phyloP scores from a whole-genome alignment of 495 filamentous ascomycete species.

The Stereocaulon alpinum region DNA sequence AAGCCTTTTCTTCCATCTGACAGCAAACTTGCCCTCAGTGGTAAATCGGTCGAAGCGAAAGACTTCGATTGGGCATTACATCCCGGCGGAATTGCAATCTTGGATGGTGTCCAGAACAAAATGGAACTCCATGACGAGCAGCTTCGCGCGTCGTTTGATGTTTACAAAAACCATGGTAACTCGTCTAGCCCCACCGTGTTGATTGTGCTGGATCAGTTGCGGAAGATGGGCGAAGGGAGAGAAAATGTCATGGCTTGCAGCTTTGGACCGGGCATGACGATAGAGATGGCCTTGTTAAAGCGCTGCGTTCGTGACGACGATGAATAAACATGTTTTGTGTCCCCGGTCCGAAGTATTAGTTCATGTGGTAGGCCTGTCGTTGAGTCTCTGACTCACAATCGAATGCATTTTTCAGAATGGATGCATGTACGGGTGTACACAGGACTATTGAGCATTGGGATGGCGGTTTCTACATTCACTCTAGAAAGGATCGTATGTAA shows the following conservation, averaged over 20 bases:
- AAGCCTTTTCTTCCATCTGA: background rate
- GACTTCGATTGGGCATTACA: conserved; percentile 10
- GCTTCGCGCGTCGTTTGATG: conserved; percentile 4
- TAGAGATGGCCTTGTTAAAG: conserved; percentile 10
- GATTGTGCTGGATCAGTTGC: conserved; percentile 3
- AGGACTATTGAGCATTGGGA: no score
- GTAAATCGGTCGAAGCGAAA: background rate
- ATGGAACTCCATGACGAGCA: conserved; percentile 2
- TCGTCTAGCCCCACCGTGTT: conserved; percentile 8
- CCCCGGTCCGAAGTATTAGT: no score
- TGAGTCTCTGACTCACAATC: no score
- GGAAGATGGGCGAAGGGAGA: conserved; percentile 2
- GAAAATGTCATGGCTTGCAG: conserved; percentile 5
- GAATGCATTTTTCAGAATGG: no score
- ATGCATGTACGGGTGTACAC: no score
- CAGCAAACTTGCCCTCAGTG: background rate
- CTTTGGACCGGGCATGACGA: conserved; percentile 8
- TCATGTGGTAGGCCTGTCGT: no score
- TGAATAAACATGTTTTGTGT: background rate
- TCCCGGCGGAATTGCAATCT: conserved; percentile 4
- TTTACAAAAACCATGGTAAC: conserved; percentile 3
- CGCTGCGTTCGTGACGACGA: background rate
- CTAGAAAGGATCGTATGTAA: no score
- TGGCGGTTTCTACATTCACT: no score
- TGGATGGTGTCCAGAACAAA: background rate